A percentile compares a stretch with the other conserved stretches of the same genome.
phyloP scores from a whole-genome alignment of 306 rosid species.

The Myrica gale region DNA sequence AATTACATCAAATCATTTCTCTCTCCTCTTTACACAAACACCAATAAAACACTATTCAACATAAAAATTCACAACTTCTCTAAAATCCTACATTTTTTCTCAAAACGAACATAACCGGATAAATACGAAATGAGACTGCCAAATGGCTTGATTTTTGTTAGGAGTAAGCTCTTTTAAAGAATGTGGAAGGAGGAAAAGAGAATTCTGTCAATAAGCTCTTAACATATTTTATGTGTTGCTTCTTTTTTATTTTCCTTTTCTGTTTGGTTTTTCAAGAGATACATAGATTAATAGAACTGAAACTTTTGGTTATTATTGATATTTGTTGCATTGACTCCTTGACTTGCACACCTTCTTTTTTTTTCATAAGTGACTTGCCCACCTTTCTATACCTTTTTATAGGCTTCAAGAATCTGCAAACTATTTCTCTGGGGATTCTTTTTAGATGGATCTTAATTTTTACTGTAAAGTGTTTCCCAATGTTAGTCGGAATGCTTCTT shows the following conservation, averaged over 20 bases:
- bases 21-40: too few relatives aligned
- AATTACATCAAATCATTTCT: too few relatives aligned
- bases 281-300: not conserved
- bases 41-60: too few relatives aligned
- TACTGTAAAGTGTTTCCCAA: constrained; percentile 1
- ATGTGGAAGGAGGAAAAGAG: not conserved
- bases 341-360: not conserved
- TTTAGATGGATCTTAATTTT: not conserved
- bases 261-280: not conserved
- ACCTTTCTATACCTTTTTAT: not conserved
- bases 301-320: not conserved
- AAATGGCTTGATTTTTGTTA: not conserved
- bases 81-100: too few relatives aligned
- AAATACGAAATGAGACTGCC: constrained; percentile 10
- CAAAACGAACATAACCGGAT: too few relatives aligned
- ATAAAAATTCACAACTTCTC: too few relatives aligned
- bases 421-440: not conserved
- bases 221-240: not conserved
- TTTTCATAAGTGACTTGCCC: not conserved
- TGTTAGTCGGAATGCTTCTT: not conserved
- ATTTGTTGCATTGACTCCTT: not conserved
- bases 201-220: not conserved
- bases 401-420: not conserved
- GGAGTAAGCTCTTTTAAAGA: not conserved
- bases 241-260: not conserved